Base-by-base conservation (phyloP, 352 stramenopile genomes). In the Pythium coloratum region DNA sequence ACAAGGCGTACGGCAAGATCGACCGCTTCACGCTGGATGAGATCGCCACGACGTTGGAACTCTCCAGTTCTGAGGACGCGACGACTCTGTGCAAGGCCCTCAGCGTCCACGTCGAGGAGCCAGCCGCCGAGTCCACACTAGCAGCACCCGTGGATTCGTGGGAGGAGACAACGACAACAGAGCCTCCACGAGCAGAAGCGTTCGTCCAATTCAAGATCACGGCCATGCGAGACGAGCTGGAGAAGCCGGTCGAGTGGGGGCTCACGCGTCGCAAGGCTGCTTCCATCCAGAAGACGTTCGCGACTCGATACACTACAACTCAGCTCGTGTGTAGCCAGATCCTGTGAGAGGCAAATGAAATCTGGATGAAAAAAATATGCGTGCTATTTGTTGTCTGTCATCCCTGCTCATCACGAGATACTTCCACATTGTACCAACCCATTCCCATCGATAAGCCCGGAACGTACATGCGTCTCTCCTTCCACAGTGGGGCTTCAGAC, bases 1-100 rank as follows among this genome's bases (percentile, higher is more conserved):
- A 86, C 74, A 90, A 89, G 56, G 71, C 77, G 13, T 82, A 81
- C 14, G 74, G 76, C 47, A 92, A 91, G 38, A 78, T 84, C 18
- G 78, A 91, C 46, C 72, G 74, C 12, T 82, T 92, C 38, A 38
- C 61, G 4, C 51, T 91, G 1, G 62, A 76, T 40, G 69, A 84
- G 47, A 44, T 92, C 9, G 74, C 72, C 2, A 32, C 50, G 18
- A 84, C 66, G 70, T 55, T 88, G 38, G 20, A 24, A 7, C 56
- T 88, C 6, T 34, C 59, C 8, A 44, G 56, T 0, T 26, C 69
- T 47, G 57, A 68, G 13, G 51, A 71, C n/a, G 73, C 71, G 33
- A 59, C 67, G 8, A 44, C 33, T 14, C 49, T 92, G 8, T 90
- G 81, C n/a, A 32, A 59, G 1, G 74, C 66, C 7, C 63, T 89